These are phyloP conservation scores for Prunus davidiana DNA, from an alignment of 306 rosid genomes.

Conservation along the genomic window DNA sequence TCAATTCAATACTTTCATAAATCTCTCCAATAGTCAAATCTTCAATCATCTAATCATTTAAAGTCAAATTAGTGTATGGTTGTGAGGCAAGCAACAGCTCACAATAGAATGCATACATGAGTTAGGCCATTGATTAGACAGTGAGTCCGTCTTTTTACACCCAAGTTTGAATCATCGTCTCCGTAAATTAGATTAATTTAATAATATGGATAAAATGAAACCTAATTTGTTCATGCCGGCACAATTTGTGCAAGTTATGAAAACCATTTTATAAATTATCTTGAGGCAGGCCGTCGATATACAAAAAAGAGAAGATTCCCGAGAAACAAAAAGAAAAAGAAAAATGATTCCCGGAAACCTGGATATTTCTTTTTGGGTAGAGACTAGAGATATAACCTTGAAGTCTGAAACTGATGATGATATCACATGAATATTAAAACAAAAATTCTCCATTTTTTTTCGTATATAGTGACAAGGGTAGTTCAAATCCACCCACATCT, in stretches of 20 bases:
- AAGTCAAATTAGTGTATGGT: not conserved
- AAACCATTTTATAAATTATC: not conserved
- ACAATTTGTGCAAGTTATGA: no score
- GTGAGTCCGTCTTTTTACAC: fast-evolving
- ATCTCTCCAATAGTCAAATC: not conserved
- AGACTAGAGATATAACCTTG: not conserved
- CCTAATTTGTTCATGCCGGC: no score
- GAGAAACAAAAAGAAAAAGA: conserved; percentile 9
- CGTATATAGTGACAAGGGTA: not conserved
- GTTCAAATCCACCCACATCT: not conserved
- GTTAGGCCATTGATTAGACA: fast-evolving
- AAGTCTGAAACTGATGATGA: conserved; percentile 10
- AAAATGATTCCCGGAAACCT: conserved; percentile 18
- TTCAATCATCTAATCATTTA: not conserved
- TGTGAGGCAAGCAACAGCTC: no score
- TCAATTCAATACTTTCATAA: not conserved
- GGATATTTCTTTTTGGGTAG: conserved; percentile 2
- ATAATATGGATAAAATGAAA: no score
- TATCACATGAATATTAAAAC: not conserved
- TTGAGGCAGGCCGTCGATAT: not conserved
- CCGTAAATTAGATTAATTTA: no score
- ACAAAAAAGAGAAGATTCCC: not conserved
- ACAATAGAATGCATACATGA: no score
- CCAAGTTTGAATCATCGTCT: fast-evolving
- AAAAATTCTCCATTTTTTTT: not conserved